Evolutionary conservation across 2,329 filamentous ascomycete genomes (phyloP).

Genomic region (Ophiostoma perfectum): DNA sequence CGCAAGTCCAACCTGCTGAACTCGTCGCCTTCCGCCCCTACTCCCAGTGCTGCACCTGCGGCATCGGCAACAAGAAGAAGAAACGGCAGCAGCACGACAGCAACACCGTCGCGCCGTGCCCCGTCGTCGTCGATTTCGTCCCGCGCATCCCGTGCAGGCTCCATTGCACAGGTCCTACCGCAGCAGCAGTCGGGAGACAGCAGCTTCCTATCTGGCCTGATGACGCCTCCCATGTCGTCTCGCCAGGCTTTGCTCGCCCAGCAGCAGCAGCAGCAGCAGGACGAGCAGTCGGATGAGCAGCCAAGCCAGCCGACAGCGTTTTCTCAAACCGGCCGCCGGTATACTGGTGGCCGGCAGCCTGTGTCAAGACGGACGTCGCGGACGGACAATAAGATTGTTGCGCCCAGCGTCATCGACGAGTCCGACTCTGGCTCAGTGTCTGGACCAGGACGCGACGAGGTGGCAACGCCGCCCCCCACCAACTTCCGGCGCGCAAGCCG

Average conservation of each 20-base stretch:
- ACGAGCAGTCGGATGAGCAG: conserved; percentile 22
- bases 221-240: conserved; percentile 82
- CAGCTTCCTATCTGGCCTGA: conserved; percentile 67
- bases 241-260: conserved; percentile 45
- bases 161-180: conserved; percentile 31
- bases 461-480: conserved; percentile 37
- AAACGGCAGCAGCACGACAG: conserved; percentile 35
- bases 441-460: conserved; percentile 26
- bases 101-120: conserved; percentile 56
- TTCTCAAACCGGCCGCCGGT: conserved; percentile 53
- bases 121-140: conserved; percentile 44
- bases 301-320: conserved; percentile 54
- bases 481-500: conserved; percentile 35
- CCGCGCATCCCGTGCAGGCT: conserved; percentile 47
- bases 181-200: conserved; percentile 35
- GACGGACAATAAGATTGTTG: conserved; percentile 39
- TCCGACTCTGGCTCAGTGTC: conserved; percentile 1
- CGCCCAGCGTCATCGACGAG: conserved; percentile 12
- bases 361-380: conserved; percentile 27
- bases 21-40: conserved; percentile 44
- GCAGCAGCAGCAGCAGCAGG: conserved; percentile 43
- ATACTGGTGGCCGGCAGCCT: conserved; percentile 43
- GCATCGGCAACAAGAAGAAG: conserved; percentile 21
- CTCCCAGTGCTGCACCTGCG: conserved; percentile 34
- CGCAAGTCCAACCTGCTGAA: conserved; percentile 49